Percentiles rank a stretch among this genome's conserved stretches.
These are phyloP conservation scores for Calonectria pseudoturangicola DNA, from an alignment of 2,329 filamentous ascomycete species.

Conservation along the genomic window DNA sequence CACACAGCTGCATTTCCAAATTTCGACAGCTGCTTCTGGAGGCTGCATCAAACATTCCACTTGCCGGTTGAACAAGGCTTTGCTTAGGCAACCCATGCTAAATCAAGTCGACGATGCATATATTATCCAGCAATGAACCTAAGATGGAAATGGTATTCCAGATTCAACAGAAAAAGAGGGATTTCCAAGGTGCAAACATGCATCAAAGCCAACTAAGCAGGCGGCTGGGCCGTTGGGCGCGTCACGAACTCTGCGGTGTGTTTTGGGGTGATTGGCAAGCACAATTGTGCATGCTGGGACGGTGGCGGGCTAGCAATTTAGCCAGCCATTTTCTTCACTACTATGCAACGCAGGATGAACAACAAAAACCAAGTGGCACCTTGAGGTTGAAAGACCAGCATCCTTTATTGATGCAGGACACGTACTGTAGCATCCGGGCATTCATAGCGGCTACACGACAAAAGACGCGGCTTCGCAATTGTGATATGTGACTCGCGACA, in stretches of 20 bases:
- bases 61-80: background rate
- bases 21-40: background rate
- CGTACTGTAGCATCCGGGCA: too few species aligned
- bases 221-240: background rate
- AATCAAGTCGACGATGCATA: background rate
- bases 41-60: background rate
- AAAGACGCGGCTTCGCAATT: too few species aligned
- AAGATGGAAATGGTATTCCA: background rate
- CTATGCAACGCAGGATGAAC: too few species aligned
- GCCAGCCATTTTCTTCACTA: too few species aligned
- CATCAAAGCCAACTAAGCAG: background rate
- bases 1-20: background rate
- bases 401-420: too few species aligned
- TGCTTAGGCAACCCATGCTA: too few species aligned
- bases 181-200: background rate
- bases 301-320: background rate
- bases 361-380: too few species aligned
- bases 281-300: background rate
- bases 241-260: background rate
- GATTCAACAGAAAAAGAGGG: background rate
- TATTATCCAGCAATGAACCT: background rate
- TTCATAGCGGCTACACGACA: too few species aligned
- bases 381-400: too few species aligned
- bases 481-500: background rate
- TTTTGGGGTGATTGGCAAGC: background rate